Evolutionary conservation across 1,284 basidiomycete species (phyloP).

Genomic region (Marasmius sp.): DNA sequence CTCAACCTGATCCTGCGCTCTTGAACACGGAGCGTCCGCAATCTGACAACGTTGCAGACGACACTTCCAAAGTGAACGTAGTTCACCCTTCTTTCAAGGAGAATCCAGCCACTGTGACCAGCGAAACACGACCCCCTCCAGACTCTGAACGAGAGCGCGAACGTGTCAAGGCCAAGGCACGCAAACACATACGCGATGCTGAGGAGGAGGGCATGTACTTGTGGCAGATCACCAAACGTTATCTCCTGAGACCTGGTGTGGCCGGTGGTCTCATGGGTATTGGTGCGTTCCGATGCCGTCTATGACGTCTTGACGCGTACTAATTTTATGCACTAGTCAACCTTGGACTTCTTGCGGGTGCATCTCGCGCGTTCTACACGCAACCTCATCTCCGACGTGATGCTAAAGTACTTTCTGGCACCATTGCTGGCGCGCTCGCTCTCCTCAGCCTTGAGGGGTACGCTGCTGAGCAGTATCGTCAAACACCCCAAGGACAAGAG

Average conservation of each 20-base stretch:
- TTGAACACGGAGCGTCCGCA: conserved; percentile 53
- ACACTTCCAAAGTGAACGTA: conserved; percentile 53
- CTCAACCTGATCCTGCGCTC: conserved; percentile 60
- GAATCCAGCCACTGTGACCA: conserved; percentile 44
- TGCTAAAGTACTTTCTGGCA: conserved; percentile 51
- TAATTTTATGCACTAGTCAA: conserved; percentile 50
- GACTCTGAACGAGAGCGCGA: conserved; percentile 11
- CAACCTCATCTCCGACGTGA: conserved; percentile 64
- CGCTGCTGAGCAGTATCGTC: conserved; percentile 60
- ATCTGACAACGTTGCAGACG: conserved; percentile 44
- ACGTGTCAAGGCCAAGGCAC: conserved; percentile 21
- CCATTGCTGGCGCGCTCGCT: conserved; percentile 53
- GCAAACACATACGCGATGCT: conserved; percentile 43
- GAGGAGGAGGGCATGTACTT: conserved; percentile 54
- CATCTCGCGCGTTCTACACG: conserved; percentile 68
- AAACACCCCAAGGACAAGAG: conserved; percentile 57
- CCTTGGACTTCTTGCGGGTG: conserved; percentile 64
- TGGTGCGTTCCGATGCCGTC: conserved; percentile 38
- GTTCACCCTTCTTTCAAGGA: conserved; percentile 50
- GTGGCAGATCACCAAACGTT: conserved; percentile 59
- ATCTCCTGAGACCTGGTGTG: conserved; percentile 66
- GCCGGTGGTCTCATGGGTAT: conserved; percentile 75
- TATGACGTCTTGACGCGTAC: not conserved
- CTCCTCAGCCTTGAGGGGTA: conserved; percentile 66
- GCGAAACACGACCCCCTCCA: conserved; percentile 18